Percentiles rank a stretch among this genome's conserved stretches.
Conservation (phyloP, 2,329 filamentous ascomycete species). For the Tolypocladium paradoxum region DNA sequence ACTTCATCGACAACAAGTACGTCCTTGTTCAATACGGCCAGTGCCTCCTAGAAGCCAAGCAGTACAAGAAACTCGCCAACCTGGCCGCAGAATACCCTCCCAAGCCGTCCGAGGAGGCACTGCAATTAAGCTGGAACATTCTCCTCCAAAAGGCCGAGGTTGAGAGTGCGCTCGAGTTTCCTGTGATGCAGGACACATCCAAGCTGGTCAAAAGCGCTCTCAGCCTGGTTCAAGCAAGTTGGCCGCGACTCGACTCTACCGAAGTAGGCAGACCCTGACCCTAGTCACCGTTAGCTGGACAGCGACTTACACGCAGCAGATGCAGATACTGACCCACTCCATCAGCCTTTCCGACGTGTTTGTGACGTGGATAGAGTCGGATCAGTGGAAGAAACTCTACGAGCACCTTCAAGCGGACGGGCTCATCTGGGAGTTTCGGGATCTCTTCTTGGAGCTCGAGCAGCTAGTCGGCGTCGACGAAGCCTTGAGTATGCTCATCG, state of each 20-base stretch:
- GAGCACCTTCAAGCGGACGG: neutral
- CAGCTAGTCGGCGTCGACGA: neutral
- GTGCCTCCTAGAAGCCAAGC: neutral
- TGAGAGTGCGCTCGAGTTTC: neutral
- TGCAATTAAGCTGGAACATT: neutral
- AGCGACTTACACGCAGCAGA: neutral
- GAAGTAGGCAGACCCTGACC: neutral
- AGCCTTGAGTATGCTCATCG: neutral
- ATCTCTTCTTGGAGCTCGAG: neutral
- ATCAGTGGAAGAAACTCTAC: neutral
- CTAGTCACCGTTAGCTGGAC: too few species aligned
- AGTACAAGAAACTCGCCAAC: neutral
- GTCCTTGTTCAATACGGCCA: constrained; percentile 1
- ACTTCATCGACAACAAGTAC: constrained; percentile 1
- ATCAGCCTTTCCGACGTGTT: neutral
- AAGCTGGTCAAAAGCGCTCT: neutral
- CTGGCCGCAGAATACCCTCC: neutral
- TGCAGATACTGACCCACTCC: neutral
- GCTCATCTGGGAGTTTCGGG: constrained; percentile 2
- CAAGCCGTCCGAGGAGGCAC: neutral
- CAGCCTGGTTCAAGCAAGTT: neutral
- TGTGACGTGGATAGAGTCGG: neutral
- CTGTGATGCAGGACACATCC: neutral
- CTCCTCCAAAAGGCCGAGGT: neutral
- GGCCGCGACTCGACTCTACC: neutral